Base-by-base conservation (phyloP, 2,329 filamentous ascomycete genomes). In the Claviceps sorghi region DNA sequence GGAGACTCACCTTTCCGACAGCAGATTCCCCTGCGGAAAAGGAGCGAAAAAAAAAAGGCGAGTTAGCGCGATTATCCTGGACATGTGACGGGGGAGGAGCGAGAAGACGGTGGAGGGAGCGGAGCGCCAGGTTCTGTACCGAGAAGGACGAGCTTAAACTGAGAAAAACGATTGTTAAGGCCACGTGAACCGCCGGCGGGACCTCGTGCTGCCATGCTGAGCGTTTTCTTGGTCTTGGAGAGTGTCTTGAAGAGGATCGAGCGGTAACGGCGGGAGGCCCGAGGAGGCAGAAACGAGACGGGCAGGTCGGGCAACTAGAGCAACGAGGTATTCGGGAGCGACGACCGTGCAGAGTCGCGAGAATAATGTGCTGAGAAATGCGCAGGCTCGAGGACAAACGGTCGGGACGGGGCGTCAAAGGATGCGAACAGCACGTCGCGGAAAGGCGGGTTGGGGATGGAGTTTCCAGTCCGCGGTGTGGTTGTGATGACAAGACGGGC, bases 131-230 rank as follows among this genome's bases (percentile, higher is more conserved):
- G 44, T 48, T n/a, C 84, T 26, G 61, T 80, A 97, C 93, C 93
- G 59, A 98, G 79, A 66, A 98, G 77, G 59, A 98, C 93, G 63
- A 98, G 80, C 79, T 98, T 98, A 76, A 98, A 98, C 78, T 98
- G 93, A 64, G 93, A 91, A 72, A 98, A 97, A 65, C 91, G 84
- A 71, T 86, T 80, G 82, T 83, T 80, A 77, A 76, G 72, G 66
- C 77, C 78, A 63, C 79, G 78, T 61, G 76, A 72, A 63, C 76
- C 78, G 63, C 77, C 73, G 60, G 77, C 73, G 62, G 71, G 83
- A 73, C 82, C 82, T 82, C 89, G 83, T 69, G 86, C 80, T 72
- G 90, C 86, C 91, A 97, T 97, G 68, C 63, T 49, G 52, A 36
- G 21, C n/a, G 51, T 13, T 30, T 19, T 4, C 42, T 46, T 40